Evolutionary conservation across 2,329 filamentous ascomycete genomes (phyloP).

Genomic region (Hypoxylon sp.): DNA sequence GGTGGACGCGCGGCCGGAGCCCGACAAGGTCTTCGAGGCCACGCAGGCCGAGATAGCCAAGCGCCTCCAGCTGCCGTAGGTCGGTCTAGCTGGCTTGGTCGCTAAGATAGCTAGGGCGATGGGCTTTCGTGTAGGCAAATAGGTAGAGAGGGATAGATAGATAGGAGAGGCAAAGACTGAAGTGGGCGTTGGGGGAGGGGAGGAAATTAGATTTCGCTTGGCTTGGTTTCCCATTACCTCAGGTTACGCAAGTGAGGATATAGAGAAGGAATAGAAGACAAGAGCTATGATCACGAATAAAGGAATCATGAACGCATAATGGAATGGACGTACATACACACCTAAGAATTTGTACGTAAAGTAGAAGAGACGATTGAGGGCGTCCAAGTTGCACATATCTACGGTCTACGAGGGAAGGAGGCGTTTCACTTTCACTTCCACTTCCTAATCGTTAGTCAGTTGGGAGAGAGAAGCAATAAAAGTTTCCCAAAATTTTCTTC

Average conservation of each 20-base stretch:
- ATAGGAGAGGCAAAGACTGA: constrained; percentile 2
- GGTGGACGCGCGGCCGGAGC: constrained; percentile 78
- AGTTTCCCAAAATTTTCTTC: not conserved
- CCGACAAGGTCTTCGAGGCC: constrained; percentile 72
- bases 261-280: constrained; percentile 11
- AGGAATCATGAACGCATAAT: constrained; percentile 9
- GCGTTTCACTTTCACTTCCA: constrained; percentile 19
- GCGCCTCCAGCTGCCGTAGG: constrained; percentile 55
- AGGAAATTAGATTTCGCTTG: constrained; percentile 19
- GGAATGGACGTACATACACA: not conserved
- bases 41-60: constrained; percentile 67
- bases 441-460: not conserved
- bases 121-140: not conserved
- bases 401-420: constrained; percentile 18
- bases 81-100: not conserved
- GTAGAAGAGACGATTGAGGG: constrained; percentile 4
- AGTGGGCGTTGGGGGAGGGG: not conserved
- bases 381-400: constrained; percentile 8
- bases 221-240: not conserved
- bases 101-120: not conserved
- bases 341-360: constrained; percentile 1
- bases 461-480: not conserved
- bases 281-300: constrained; percentile 26
- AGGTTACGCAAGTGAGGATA: constrained; percentile 11
- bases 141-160: not conserved